Conservation (phyloP, 2,329 filamentous ascomycete genomes). For the Trichophyton mentagrophytes region DNA sequence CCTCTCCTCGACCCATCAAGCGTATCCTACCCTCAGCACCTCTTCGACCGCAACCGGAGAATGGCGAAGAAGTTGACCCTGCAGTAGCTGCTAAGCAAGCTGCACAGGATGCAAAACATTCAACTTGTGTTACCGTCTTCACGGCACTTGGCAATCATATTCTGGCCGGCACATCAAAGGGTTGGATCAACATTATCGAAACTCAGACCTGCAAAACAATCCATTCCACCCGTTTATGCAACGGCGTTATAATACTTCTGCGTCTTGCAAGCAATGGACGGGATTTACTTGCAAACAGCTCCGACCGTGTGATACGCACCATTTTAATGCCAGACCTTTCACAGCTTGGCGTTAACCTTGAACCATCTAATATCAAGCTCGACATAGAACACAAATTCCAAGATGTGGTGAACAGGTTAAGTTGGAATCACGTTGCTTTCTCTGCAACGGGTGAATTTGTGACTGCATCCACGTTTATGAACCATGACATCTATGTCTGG, state of each 20-base stretch:
- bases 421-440: slow-evolving; percentile 96
- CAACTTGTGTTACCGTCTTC: slow-evolving; percentile 86
- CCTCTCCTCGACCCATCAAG: slow-evolving; percentile 56
- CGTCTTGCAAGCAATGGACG: slow-evolving; percentile 73
- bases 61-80: slow-evolving; percentile 51
- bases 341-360: slow-evolving; percentile 45
- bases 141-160: slow-evolving; percentile 77
- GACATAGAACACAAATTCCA: slow-evolving; percentile 97
- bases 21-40: slow-evolving; percentile 70
- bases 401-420: slow-evolving; percentile 86
- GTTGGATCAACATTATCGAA: slow-evolving; percentile 91
- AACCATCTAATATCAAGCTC: slow-evolving; percentile 74
- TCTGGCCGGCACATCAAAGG: slow-evolving; percentile 84
- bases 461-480: slow-evolving; percentile 92
- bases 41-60: slow-evolving; percentile 52
- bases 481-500: slow-evolving; percentile 98
- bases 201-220: slow-evolving; percentile 67
- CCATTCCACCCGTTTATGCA: slow-evolving; percentile 78
- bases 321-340: slow-evolving; percentile 71
- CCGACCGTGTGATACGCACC: slow-evolving; percentile 88
- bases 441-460: slow-evolving; percentile 92
- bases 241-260: slow-evolving; percentile 75
- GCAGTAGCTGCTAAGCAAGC: slow-evolving; percentile 64
- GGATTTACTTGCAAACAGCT: slow-evolving; percentile 81
- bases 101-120: slow-evolving; percentile 85